A percentile compares a stretch with the other conserved stretches of the same genome.
Evolutionary conservation across 2,329 filamentous ascomycete species (phyloP).

Genomic region (Fusarium incarnatum): DNA sequence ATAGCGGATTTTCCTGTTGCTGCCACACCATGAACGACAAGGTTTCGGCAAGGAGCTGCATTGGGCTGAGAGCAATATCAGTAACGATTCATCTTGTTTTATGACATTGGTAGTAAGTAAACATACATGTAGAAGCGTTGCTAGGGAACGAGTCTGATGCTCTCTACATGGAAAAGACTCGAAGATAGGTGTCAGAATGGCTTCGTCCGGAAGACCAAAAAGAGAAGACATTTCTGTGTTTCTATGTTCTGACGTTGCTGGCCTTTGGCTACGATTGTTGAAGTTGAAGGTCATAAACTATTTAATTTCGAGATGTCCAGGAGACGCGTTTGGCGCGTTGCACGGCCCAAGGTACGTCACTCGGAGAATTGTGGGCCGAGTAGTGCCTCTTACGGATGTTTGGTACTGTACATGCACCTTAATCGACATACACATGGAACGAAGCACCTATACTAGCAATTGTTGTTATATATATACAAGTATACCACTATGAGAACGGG

Average conservation of each 20-base stretch:
- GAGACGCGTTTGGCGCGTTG: constrained; percentile 49
- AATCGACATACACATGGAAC: background rate
- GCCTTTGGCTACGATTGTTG: constrained; percentile 2
- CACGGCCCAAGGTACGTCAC: constrained; percentile 42
- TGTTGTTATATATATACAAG: background rate
- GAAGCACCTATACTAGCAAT: background rate
- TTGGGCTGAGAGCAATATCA: constrained; percentile 60
- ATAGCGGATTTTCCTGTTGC: constrained; percentile 88
- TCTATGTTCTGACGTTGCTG: background rate
- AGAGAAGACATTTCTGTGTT: constrained; percentile 51
- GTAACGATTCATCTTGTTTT: background rate
- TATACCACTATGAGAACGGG: background rate
- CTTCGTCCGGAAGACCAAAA: constrained; percentile 66
- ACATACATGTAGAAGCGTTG: constrained; percentile 65
- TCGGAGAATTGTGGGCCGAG: constrained; percentile 43
- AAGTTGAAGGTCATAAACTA: constrained; percentile 20
- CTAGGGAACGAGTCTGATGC: constrained; percentile 68
- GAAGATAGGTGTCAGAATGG: constrained; percentile 58
- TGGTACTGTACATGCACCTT: background rate
- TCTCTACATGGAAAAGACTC: constrained; percentile 68
- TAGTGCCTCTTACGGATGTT: background rate
- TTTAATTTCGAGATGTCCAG: constrained; percentile 9
- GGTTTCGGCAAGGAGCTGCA: constrained; percentile 76
- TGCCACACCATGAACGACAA: constrained; percentile 86
- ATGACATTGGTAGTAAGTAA: background rate